phyloP scores from a whole-genome alignment of 2,329 filamentous ascomycete species.

The Fusarium pseudocircinatum region DNA sequence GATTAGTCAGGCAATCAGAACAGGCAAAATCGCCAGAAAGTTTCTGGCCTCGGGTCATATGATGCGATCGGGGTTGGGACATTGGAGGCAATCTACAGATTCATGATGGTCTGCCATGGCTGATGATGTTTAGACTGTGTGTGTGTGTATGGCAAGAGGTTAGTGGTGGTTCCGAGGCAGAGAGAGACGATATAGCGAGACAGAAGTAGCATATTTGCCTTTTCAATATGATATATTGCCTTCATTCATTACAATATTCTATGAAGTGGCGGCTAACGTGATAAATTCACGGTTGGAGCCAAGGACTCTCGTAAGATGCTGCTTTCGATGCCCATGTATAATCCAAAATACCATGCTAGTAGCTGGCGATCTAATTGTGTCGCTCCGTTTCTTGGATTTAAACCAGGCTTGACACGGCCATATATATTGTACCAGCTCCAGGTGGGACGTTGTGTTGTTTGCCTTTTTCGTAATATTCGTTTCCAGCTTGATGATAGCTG shows the following conservation, averaged over 20 bases:
- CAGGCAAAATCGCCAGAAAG: slow-evolving; percentile 5
- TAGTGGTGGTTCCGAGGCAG: slow-evolving; percentile 1
- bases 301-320: not conserved
- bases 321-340: not conserved
- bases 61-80: not conserved
- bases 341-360: slow-evolving; percentile 19
- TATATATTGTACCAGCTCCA: not conserved
- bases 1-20: slow-evolving; percentile 24
- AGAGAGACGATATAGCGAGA: slow-evolving; percentile 32
- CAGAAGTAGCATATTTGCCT: slow-evolving; percentile 22
- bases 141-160: slow-evolving; percentile 28
- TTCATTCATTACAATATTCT: slow-evolving; percentile 31
- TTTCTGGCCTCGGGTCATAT: not conserved
- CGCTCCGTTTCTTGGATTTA: slow-evolving; percentile 9
- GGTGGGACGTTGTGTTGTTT: not conserved
- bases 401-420: slow-evolving; percentile 1
- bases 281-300: slow-evolving; percentile 4
- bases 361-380: slow-evolving; percentile 7
- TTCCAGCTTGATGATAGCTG: slow-evolving; percentile 7
- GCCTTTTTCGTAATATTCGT: slow-evolving; percentile 7
- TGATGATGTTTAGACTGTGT: slow-evolving; percentile 14
- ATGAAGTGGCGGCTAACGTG: slow-evolving; percentile 6
- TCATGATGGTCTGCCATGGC: slow-evolving; percentile 8
- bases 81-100: not conserved
- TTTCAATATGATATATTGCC: slow-evolving; percentile 39